A percentile compares a stretch with the other conserved stretches of the same genome.
phyloP scores from a whole-genome alignment of 768 basidiomycete species.

The Serendipita vermifera region DNA sequence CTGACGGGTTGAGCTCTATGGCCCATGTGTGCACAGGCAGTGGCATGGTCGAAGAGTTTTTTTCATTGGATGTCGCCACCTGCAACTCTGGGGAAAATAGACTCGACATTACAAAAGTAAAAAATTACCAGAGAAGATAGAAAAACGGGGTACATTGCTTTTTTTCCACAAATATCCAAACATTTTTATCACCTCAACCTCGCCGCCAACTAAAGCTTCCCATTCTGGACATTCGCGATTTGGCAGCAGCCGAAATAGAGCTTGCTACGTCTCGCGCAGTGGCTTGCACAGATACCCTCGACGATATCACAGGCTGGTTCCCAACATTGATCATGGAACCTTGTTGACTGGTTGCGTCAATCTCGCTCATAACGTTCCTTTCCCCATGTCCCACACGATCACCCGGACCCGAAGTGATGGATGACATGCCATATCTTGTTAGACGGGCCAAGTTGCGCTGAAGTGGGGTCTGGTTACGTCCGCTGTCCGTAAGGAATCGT shows the following conservation, averaged over 20 bases:
- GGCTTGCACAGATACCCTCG: background rate
- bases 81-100: no score
- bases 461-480: conserved; percentile 46
- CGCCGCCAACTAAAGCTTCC: conserved; percentile 6
- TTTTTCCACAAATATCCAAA: no score
- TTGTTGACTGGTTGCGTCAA: conserved; percentile 7
- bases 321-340: conserved; percentile 9
- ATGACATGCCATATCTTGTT: conserved; percentile 70
- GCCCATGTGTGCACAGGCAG: no score
- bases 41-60: no score
- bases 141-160: no score
- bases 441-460: conserved; percentile 72
- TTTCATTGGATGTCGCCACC: no score
- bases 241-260: conserved; percentile 2
- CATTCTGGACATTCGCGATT: conserved; percentile 5
- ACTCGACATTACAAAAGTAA: no score
- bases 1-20: conserved; percentile 41
- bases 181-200: background rate
- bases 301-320: background rate
- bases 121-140: no score
- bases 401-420: conserved; percentile 63
- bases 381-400: conserved; percentile 25
- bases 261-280: conserved; percentile 6
- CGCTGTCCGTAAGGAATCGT: conserved; percentile 18
- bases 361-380: background rate